phyloP scores from a whole-genome alignment of 208 protist species.

The Trypanosoma avium region DNA sequence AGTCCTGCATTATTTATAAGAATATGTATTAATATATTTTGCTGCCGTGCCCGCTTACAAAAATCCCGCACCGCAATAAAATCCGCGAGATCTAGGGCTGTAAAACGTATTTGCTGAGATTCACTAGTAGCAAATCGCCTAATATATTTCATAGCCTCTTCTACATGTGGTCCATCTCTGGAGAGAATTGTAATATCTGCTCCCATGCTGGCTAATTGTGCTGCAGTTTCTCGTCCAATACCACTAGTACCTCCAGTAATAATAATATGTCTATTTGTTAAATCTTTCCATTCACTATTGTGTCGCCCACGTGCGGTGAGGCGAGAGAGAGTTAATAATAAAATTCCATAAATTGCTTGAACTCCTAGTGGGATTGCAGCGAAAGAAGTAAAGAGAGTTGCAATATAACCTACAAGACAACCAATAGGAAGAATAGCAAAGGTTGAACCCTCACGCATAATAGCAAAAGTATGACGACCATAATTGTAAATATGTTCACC shows the following conservation, averaged over 20 bases:
- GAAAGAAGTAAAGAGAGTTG: constrained; percentile 28
- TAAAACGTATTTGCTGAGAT: constrained; percentile 40
- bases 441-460: constrained; percentile 52
- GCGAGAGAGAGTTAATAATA: constrained; percentile 37
- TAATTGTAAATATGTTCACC: constrained; percentile 81
- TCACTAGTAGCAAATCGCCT: constrained; percentile 4
- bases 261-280: constrained; percentile 55
- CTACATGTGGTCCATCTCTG: constrained; percentile 39
- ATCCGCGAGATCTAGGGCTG: constrained; percentile 65
- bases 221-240: constrained; percentile 66
- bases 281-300: constrained; percentile 40
- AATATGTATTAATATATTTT: constrained; percentile 44
- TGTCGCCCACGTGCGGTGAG: constrained; percentile 40
- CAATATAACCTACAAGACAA: constrained; percentile 47
- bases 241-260: constrained; percentile 78
- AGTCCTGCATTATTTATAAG: constrained; percentile 76
- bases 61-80: constrained; percentile 77
- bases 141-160: constrained; percentile 39
- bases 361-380: constrained; percentile 33
- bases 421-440: constrained; percentile 55
- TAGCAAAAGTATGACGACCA: constrained; percentile 62
- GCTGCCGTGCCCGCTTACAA: constrained; percentile 51
- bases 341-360: constrained; percentile 43
- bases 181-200: constrained; percentile 64
- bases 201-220: constrained; percentile 65